Conservation (phyloP, 2,329 filamentous ascomycete genomes). For the Microsporum ferrugineum region DNA sequence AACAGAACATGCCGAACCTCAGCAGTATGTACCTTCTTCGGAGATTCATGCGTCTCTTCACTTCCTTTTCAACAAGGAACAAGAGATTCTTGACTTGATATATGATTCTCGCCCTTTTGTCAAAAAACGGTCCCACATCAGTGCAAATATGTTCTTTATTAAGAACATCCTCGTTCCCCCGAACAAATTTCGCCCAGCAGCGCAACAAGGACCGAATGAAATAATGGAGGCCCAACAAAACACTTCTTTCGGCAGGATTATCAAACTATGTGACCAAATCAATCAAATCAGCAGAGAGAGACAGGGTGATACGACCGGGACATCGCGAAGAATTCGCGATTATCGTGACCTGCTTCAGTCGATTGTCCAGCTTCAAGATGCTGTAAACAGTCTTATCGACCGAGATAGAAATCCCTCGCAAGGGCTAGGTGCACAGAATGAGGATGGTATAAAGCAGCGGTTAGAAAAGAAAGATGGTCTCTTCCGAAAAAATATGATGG, state of each 20-base stretch:
- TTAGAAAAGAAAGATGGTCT: conserved; percentile 98
- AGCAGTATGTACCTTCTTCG: conserved; percentile 69
- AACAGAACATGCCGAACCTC: conserved; percentile 35
- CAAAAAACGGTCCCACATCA: conserved; percentile 48
- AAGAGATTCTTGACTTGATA: conserved; percentile 69
- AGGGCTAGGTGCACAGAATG: conserved; percentile 62
- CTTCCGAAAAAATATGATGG: conserved; percentile 99
- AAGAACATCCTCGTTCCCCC: conserved; percentile 78
- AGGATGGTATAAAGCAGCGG: conserved; percentile 94
- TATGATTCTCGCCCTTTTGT: conserved; percentile 64
- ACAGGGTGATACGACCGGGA: conserved; percentile 35
- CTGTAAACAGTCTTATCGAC: conserved; percentile 87
- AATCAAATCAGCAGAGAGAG: conserved; percentile 64
- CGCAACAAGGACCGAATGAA: conserved; percentile 64
- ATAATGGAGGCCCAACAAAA: conserved; percentile 87
- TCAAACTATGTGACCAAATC: conserved; percentile 63
- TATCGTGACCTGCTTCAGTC: conserved; percentile 69
- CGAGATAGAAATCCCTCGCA: conserved; percentile 73
- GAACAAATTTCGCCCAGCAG: conserved; percentile 81
- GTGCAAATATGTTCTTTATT: conserved; percentile 88
- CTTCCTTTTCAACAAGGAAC: conserved; percentile 75
- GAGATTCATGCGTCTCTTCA: conserved; percentile 71
- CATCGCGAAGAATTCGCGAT: conserved; percentile 44
- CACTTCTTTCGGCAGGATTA: conserved; percentile 70
- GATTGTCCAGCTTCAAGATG: conserved; percentile 74